Conservation (phyloP, 805 yeast species). For the Wickerhamomyces xylosicus region DNA sequence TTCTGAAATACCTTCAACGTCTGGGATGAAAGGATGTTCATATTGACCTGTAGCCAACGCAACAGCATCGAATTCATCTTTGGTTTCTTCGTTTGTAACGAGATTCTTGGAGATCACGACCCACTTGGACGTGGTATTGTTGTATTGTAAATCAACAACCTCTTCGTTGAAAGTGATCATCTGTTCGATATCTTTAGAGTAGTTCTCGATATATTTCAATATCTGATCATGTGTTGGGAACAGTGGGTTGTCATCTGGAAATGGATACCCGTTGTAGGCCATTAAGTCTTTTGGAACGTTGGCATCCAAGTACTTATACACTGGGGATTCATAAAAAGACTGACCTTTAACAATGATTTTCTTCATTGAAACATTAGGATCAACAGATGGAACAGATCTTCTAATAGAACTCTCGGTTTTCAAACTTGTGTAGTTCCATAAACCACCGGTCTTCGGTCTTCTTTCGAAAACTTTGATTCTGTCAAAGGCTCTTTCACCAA, state of each 20-base stretch:
- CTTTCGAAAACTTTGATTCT: slow-evolving; percentile 50
- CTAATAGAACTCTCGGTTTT: slow-evolving; percentile 6
- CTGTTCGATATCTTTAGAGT: slow-evolving; percentile 32
- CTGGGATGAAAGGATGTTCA: slow-evolving; percentile 51
- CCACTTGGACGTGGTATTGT: slow-evolving; percentile 28
- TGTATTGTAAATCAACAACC: slow-evolving; percentile 30
- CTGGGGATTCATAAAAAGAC: slow-evolving; percentile 38
- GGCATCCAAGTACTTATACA: slow-evolving; percentile 60
- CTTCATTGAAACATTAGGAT: slow-evolving; percentile 15
- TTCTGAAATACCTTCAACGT: slow-evolving; percentile 38
- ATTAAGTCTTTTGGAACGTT: slow-evolving; percentile 56
- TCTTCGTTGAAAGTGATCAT: slow-evolving; percentile 35
- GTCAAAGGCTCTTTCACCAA: slow-evolving; percentile 36
- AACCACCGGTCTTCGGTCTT: slow-evolving; percentile 57
- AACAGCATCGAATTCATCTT: slow-evolving; percentile 44
- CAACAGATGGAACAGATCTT: slow-evolving; percentile 20
- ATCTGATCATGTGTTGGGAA: slow-evolving; percentile 60
- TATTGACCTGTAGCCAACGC: slow-evolving; percentile 57
- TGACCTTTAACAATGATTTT: slow-evolving; percentile 16
- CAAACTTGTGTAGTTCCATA: slow-evolving; percentile 48
- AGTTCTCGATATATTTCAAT: slow-evolving; percentile 45
- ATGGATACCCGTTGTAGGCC: slow-evolving; percentile 50
- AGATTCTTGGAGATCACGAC: slow-evolving; percentile 27
- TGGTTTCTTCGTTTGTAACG: slow-evolving; percentile 7
- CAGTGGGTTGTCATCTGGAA: slow-evolving; percentile 32